Evolutionary conservation across 345 rosid species (phyloP).

Genomic region (Orychophragmus violaceus): DNA sequence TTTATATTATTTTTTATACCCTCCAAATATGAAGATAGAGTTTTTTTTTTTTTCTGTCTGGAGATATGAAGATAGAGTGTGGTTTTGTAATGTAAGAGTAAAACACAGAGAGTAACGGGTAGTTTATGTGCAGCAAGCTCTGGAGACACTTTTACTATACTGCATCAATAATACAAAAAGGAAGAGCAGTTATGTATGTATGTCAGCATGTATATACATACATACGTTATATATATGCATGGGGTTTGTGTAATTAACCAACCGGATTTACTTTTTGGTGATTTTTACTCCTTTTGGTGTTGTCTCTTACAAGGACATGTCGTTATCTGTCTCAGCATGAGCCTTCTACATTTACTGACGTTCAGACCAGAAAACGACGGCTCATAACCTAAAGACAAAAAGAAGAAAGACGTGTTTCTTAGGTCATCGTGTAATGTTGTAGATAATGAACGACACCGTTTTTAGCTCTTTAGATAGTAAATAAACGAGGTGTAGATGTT

Average conservation of each 20-base stretch:
- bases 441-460: conserved; percentile 17
- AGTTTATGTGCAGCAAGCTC: conserved; percentile 25
- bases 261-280: conserved; percentile 7
- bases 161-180: conserved; percentile 29
- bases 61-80: neutral
- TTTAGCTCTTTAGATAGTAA: neutral
- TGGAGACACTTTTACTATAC: conserved; percentile 16
- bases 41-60: too few relatives aligned
- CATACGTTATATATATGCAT: neutral
- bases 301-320: conserved; percentile 34
- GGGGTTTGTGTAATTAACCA: neutral
- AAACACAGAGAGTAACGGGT: conserved; percentile 30
- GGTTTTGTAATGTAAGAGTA: neutral
- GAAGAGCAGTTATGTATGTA: conserved; percentile 12
- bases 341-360: conserved; percentile 28
- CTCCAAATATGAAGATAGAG: neutral
- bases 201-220: conserved; percentile 1
- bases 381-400: conserved; percentile 25
- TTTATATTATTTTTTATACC: neutral
- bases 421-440: conserved; percentile 11
- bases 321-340: conserved; percentile 33
- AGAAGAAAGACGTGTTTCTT: conserved; percentile 11
- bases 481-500: conserved; percentile 13
- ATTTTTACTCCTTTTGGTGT: conserved; percentile 27
- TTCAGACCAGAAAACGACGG: conserved; percentile 28